Evolutionary conservation across 2,329 filamentous ascomycete species (phyloP).

Genomic region (Talaromyces verruculosus): DNA sequence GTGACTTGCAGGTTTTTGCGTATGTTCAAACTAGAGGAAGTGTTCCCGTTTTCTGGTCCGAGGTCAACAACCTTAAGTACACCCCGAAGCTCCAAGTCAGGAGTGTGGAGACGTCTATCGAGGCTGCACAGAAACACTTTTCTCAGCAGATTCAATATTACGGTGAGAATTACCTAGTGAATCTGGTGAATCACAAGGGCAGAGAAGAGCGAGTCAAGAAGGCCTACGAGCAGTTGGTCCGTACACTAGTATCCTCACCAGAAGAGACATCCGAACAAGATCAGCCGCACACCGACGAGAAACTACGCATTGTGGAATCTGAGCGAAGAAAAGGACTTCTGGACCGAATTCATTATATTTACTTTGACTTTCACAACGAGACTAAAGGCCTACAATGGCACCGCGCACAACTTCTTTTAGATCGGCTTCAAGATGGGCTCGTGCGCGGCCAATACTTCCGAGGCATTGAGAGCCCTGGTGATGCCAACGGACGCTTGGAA

Average conservation of each 20-base stretch:
- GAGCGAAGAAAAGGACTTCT: conserved; percentile 61
- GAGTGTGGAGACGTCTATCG: conserved; percentile 73
- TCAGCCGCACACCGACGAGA: conserved; percentile 65
- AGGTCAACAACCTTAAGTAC: conserved; percentile 91
- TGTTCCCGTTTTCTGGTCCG: conserved; percentile 93
- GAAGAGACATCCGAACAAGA: conserved; percentile 66
- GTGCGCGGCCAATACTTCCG: conserved; percentile 86
- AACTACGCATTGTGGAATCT: conserved; percentile 75
- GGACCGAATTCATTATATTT: conserved; percentile 90
- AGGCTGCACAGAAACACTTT: conserved; percentile 83
- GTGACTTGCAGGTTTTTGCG: conserved; percentile 84
- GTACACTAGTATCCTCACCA: conserved; percentile 69
- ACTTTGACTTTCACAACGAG: conserved; percentile 98
- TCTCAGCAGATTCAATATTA: conserved; percentile 90
- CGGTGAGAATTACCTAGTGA: conserved; percentile 95
- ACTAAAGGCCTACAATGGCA: conserved; percentile 95
- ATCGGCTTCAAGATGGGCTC: conserved; percentile 75
- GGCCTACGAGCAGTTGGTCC: conserved; percentile 88
- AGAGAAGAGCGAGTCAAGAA: conserved; percentile 86
- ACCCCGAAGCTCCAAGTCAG: conserved; percentile 87
- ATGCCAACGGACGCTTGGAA: conserved; percentile 70
- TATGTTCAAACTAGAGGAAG: conserved; percentile 97
- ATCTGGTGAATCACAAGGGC: conserved; percentile 94
- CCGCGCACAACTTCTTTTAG: conserved; percentile 80
- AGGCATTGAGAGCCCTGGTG: conserved; percentile 78